phyloP scores from a whole-genome alignment of 2,329 filamentous ascomycete species.

The Pseudocercospora ulei region DNA sequence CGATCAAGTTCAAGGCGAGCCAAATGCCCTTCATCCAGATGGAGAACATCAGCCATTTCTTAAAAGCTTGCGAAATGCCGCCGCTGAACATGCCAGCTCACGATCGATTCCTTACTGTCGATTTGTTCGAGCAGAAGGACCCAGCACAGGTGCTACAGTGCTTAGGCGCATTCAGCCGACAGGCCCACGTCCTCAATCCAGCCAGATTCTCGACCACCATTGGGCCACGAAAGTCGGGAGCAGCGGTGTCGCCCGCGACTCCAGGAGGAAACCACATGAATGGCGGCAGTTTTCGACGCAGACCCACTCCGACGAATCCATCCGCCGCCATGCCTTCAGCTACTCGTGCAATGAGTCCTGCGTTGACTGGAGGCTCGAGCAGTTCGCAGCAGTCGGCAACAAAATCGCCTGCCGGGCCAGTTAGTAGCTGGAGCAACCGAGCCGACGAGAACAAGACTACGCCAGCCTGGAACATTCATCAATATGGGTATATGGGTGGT shows the following conservation, averaged over 20 bases:
- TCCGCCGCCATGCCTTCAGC: slow-evolving; percentile 28
- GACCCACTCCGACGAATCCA: slow-evolving; percentile 26
- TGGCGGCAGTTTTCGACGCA: slow-evolving; percentile 18
- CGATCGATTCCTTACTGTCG: slow-evolving; percentile 93
- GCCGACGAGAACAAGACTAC: slow-evolving; percentile 68
- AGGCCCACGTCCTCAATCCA: slow-evolving; percentile 66
- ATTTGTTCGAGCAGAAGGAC: slow-evolving; percentile 91
- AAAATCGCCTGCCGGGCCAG: slow-evolving; percentile 43
- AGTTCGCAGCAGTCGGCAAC: slow-evolving; percentile 43
- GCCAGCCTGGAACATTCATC: slow-evolving; percentile 95
- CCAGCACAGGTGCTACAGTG: slow-evolving; percentile 93
- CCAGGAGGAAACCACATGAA: slow-evolving; percentile 21
- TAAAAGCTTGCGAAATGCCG: slow-evolving; percentile 72
- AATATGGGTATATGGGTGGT: slow-evolving; percentile 97
- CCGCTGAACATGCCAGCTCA: slow-evolving; percentile 84
- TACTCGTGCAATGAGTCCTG: slow-evolving; percentile 38
- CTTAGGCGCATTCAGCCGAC: slow-evolving; percentile 79
- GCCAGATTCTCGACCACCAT: slow-evolving; percentile 63
- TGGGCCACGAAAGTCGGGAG: slow-evolving; percentile 56
- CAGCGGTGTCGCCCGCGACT: slow-evolving; percentile 34
- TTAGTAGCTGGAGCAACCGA: slow-evolving; percentile 86
- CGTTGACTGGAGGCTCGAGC: slow-evolving; percentile 48
- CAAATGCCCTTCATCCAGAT: slow-evolving; percentile 98
- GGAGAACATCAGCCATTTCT: slow-evolving; percentile 97
- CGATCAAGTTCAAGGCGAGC: slow-evolving; percentile 82